These are phyloP conservation scores for Hypoxylon sp. DNA, from an alignment of 2,329 filamentous ascomycete species.

Conservation along the genomic window DNA sequence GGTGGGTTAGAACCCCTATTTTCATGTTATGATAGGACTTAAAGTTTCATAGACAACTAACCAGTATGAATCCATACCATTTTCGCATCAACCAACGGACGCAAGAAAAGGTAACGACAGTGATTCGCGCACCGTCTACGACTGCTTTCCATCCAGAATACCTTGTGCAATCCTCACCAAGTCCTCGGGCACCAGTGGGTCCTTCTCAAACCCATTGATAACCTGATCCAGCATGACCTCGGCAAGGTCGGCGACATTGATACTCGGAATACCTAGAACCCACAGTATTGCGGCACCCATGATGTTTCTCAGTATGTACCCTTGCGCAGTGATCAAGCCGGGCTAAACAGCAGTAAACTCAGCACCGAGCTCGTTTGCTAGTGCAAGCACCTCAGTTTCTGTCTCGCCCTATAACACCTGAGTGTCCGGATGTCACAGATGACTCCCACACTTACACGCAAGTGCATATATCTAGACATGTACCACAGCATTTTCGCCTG, in stretches of 20 bases:
- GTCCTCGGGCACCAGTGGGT: slow-evolving; percentile 58
- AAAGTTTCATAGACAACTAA: too few species aligned
- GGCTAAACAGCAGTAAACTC: slow-evolving; percentile 57
- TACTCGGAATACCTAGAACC: slow-evolving; percentile 50
- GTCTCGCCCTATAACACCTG: slow-evolving; percentile 57
- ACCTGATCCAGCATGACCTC: slow-evolving; percentile 59
- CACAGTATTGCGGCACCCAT: slow-evolving; percentile 38
- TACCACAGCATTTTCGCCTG: slow-evolving; percentile 56
- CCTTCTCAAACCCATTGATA: slow-evolving; percentile 59
- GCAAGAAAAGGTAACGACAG: background rate
- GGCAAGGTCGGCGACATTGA: slow-evolving; percentile 54
- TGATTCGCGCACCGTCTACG: too few species aligned
- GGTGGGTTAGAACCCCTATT: background rate
- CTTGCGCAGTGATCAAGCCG: slow-evolving; percentile 55
- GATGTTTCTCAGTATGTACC: slow-evolving; percentile 39
- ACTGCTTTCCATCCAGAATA: slow-evolving; percentile 10
- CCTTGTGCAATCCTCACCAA: slow-evolving; percentile 45
- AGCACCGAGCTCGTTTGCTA: slow-evolving; percentile 55
- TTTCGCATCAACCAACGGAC: background rate
- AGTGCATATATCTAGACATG: slow-evolving; percentile 56
- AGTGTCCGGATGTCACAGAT: background rate
- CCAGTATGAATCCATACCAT: background rate
- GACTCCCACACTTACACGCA: slow-evolving; percentile 57
- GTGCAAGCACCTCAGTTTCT: slow-evolving; percentile 58
- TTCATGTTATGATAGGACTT: too few species aligned